These are phyloP conservation scores for Botrytis elliptica DNA, from an alignment of 2,329 filamentous ascomycete species.

Conservation along the genomic window DNA sequence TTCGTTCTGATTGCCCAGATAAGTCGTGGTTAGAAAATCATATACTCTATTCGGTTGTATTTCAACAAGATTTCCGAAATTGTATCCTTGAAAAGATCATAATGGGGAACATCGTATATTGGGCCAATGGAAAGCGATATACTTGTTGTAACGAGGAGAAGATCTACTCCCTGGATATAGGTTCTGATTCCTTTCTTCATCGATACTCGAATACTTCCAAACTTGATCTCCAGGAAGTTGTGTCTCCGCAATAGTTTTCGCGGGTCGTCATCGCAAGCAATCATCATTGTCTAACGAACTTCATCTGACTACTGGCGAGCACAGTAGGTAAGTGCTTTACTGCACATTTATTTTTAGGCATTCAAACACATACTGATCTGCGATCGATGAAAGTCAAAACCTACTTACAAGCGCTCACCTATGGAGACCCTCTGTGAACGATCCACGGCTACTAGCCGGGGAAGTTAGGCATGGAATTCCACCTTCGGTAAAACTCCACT, in stretches of 20 bases:
- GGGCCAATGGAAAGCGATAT: neutral
- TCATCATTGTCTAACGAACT: neutral
- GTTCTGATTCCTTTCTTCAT: slow-evolving; percentile 1
- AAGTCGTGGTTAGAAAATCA: neutral
- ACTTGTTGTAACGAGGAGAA: neutral
- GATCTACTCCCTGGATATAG: neutral
- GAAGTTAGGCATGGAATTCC: neutral
- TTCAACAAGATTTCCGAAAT: neutral
- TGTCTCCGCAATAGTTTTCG: neutral
- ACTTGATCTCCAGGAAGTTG: neutral
- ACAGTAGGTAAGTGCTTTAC: neutral
- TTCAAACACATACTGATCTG: neutral
- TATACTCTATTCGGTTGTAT: neutral
- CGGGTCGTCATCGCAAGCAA: neutral
- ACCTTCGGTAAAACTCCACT: neutral
- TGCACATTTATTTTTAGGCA: neutral
- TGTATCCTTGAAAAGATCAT: neutral
- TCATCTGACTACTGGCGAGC: neutral
- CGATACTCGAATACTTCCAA: neutral
- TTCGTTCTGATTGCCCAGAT: neutral
- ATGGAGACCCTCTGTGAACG: neutral
- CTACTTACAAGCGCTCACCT: neutral
- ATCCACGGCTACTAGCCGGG: neutral
- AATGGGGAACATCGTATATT: neutral
- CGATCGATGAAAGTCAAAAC: neutral